phyloP scores from a whole-genome alignment of 78 protist genomes.

The Planoprotostelium fungivorum region DNA sequence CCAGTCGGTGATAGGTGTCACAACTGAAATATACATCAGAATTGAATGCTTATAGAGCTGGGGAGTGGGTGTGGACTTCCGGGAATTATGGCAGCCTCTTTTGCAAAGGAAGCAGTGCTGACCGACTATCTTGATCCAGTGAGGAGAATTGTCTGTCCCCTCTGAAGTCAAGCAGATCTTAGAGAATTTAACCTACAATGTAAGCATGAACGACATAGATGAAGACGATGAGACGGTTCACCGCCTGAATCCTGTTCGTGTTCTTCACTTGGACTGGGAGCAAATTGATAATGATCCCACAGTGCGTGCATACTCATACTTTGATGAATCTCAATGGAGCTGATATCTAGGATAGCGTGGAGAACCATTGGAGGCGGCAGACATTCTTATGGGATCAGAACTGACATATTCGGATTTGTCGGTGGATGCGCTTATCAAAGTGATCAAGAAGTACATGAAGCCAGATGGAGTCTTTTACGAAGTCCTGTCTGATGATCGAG shows the following conservation, averaged over 20 bases:
- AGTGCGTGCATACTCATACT: background rate
- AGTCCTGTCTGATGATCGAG: constrained; percentile 71
- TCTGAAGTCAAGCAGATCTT: constrained; percentile 10
- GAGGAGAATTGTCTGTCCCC: background rate
- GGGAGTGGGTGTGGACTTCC: constrained; percentile 77
- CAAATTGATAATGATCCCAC: constrained; percentile 22
- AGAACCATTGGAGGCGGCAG: constrained; percentile 3
- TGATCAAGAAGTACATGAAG: constrained; percentile 23
- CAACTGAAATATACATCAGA: too few species aligned
- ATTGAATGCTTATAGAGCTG: constrained; percentile 25
- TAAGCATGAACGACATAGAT: constrained; percentile 43
- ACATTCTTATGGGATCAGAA: constrained; percentile 71
- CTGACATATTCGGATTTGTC: constrained; percentile 61
- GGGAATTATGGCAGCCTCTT: constrained; percentile 70
- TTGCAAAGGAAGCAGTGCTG: constrained; percentile 34
- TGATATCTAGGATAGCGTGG: background rate
- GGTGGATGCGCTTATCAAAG: constrained; percentile 49
- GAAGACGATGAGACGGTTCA: constrained; percentile 22
- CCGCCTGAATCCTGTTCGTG: constrained; percentile 1
- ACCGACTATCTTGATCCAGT: constrained; percentile 74
- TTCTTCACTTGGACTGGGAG: constrained; percentile 58
- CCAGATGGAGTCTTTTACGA: constrained; percentile 72
- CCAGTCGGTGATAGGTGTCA: constrained; percentile 28
- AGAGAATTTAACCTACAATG: constrained; percentile 66
- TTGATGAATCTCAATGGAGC: background rate